Evolutionary conservation across 306 rosid species (phyloP), one percentile per base, ranked within the genome.

Genomic region (Rosa persica): DNA sequence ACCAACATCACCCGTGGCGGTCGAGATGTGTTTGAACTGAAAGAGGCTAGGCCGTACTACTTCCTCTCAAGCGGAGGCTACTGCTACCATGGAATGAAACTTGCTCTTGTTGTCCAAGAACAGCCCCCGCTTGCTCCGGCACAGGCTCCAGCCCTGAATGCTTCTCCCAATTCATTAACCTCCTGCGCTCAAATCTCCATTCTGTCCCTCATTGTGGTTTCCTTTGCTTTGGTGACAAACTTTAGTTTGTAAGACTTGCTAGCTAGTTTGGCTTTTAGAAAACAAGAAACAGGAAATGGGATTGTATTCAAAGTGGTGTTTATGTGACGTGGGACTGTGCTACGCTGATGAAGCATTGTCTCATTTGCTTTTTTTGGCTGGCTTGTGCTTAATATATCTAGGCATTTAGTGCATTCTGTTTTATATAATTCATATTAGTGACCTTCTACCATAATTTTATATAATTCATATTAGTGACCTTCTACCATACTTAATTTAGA

Each of bases 81-180:
- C 75, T 93, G 96, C 80, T 93, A 69, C 25, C 88, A 89, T 5
- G 92, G 93, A 25, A 89, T 91, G 93, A 90, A 68, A 74, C 86
- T 89, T 62, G 79, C 84, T 9, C 81, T 93, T 42, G 0, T 13
- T 0, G 90, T 90, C 44, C 49, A 82, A 10, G 48, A n/a, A 3
- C 71, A 44, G 9, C 3, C 11, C 6, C 13, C 69, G 0, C 22
- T 78, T 3, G 69, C 84, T 67, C 70, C 80, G 0, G 83, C 87
- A 11, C 82, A 83, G 20, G 55, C 88, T 38, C 89, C 81, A 0
- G 43, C 55, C 36, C 17, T 4, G 2, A 73, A 4, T 39, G 76
- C 60, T 23, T 78, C 87, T 68, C 40, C 52, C 61, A 54, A 8
- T n/a, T 39, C 36, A 55, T 8, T 51, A 51, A 36, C 34, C 46